Conservation (phyloP, 2,329 filamentous ascomycete species). For the Lachnum nothofagi region DNA sequence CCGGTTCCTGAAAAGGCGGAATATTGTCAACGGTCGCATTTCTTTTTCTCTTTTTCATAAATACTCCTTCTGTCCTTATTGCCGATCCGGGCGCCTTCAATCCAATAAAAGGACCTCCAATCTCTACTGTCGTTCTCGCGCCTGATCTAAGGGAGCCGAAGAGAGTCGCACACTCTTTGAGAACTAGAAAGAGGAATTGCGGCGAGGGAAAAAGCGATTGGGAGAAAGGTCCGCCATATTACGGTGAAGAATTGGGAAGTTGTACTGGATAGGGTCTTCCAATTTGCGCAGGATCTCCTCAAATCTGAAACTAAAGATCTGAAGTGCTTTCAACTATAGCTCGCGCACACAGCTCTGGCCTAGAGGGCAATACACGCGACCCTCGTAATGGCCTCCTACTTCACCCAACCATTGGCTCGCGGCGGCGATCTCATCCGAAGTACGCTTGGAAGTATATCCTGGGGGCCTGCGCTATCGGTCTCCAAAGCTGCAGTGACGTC, state of each 20-base stretch:
- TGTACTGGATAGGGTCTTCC: too few species aligned
- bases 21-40: neutral
- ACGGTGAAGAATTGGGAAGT: too few species aligned
- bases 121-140: too few species aligned
- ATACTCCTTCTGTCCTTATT: neutral
- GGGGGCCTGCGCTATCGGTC: conserved; percentile 42
- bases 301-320: neutral
- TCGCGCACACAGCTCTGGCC: neutral
- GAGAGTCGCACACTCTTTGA: too few species aligned
- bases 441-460: conserved; percentile 42
- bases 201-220: too few species aligned
- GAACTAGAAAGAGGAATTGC: too few species aligned
- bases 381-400: conserved; percentile 32
- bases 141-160: too few species aligned
- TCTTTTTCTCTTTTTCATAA: neutral
- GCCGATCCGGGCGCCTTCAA: neutral
- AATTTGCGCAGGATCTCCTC: too few species aligned
- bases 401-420: conserved; percentile 38
- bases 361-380: conserved; percentile 8
- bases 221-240: too few species aligned
- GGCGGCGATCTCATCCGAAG: conserved; percentile 40
- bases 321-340: neutral
- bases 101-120: neutral
- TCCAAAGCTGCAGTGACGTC: conserved; percentile 44
- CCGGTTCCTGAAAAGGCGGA: conserved; percentile 11